Conservation (phyloP, 345 rosid genomes). For the Eucalyptus tenuipes region DNA sequence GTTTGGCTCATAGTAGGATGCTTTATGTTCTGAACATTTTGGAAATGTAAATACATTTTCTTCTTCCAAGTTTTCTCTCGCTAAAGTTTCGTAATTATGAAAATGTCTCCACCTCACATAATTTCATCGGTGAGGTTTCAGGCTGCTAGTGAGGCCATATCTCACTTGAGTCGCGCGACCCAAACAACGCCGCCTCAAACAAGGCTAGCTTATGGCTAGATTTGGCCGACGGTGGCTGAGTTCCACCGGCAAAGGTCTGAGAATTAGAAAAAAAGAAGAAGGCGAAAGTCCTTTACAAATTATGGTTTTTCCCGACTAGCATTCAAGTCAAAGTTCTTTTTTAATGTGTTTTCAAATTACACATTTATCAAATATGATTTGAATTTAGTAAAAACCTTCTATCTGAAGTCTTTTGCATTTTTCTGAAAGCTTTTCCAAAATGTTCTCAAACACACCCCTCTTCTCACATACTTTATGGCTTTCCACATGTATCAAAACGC, state of each 20-base stretch:
- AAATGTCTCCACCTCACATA: neutral
- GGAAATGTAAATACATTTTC: too few relatives aligned
- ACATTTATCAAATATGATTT: too few relatives aligned
- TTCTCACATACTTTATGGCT: neutral
- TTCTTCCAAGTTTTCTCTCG: neutral
- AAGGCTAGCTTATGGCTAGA: neutral
- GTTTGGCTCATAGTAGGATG: too few relatives aligned
- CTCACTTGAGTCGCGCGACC: neutral
- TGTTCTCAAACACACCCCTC: neutral
- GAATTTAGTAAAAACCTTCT: neutral
- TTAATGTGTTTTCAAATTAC: neutral
- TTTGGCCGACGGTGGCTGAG: fast-evolving
- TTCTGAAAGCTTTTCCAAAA: neutral
- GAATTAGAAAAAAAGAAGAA: neutral
- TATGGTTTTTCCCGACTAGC: neutral
- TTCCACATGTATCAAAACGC: neutral
- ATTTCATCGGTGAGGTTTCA: neutral
- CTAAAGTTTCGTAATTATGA: fast-evolving
- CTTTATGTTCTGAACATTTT: too few relatives aligned
- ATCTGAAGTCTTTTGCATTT: neutral
- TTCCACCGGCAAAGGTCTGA: neutral
- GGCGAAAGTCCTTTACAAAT: too few relatives aligned
- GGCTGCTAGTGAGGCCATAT: fast-evolving
- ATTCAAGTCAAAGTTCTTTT: neutral
- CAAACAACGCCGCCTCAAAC: fast-evolving